phyloP scores from a whole-genome alignment of 2,329 filamentous ascomycete genomes.

The Botrytis porri region DNA sequence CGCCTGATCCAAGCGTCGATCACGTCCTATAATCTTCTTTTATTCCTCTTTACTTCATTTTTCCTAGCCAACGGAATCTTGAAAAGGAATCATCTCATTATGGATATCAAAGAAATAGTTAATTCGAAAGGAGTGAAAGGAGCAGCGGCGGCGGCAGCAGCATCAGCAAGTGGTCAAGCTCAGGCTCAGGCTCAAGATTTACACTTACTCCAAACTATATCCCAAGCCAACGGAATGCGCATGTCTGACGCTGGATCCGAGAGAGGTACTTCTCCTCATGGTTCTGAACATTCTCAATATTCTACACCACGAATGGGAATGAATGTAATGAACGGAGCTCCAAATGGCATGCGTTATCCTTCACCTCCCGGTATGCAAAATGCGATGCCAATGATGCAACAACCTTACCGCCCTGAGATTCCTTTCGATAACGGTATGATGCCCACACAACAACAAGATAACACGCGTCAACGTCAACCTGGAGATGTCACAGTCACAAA shows the following conservation, averaged over 20 bases:
- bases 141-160: constrained; percentile 33
- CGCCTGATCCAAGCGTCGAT: constrained; percentile 36
- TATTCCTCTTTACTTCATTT: constrained; percentile 14
- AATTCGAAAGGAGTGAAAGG: constrained; percentile 38
- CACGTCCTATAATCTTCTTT: constrained; percentile 29
- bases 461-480: constrained; percentile 21
- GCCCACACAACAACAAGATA: constrained; percentile 31
- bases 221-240: constrained; percentile 35
- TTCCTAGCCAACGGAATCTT: neutral
- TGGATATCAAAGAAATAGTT: constrained; percentile 41
- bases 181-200: constrained; percentile 36
- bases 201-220: constrained; percentile 39
- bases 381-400: constrained; percentile 38
- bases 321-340: constrained; percentile 35
- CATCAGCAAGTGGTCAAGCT: constrained; percentile 32
- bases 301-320: constrained; percentile 35
- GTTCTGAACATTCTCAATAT: constrained; percentile 39
- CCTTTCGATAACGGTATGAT: constrained; percentile 36
- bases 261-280: constrained; percentile 38
- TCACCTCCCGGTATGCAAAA: constrained; percentile 39
- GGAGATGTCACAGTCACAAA: constrained; percentile 46
- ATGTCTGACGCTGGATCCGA: constrained; percentile 39
- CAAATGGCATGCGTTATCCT: constrained; percentile 37
- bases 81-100: constrained; percentile 23
- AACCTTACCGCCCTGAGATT: constrained; percentile 34